Conservation (phyloP, 768 basidiomycete genomes). For the Clitopilus passeckerianus region DNA sequence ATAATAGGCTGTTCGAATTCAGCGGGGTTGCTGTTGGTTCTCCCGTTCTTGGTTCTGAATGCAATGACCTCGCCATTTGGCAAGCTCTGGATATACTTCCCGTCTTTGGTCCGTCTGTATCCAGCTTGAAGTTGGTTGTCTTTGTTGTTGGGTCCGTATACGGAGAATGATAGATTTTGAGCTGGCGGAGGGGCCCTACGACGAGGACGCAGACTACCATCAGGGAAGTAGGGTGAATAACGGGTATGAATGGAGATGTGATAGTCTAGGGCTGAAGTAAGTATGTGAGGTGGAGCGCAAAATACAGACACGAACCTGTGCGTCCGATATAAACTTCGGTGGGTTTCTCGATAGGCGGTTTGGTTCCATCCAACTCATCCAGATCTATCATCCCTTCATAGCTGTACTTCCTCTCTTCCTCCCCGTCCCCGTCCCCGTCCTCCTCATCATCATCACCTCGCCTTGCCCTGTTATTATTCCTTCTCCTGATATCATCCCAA, state of each 20-base stretch:
- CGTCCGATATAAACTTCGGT: slow-evolving; percentile 49
- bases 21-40: slow-evolving; percentile 4
- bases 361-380: slow-evolving; percentile 34
- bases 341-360: slow-evolving; percentile 38
- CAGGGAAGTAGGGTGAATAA: slow-evolving; percentile 14
- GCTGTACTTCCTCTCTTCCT: background rate
- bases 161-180: slow-evolving; percentile 87
- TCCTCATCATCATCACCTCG: background rate
- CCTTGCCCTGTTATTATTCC: background rate
- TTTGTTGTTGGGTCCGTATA: slow-evolving; percentile 90
- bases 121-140: slow-evolving; percentile 67
- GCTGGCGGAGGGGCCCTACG: slow-evolving; percentile 31
- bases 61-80: slow-evolving; percentile 77
- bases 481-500: slow-evolving; percentile 22
- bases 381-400: background rate
- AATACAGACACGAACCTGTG: slow-evolving; percentile 31
- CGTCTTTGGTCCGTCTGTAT: slow-evolving; percentile 76
- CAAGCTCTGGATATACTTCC: slow-evolving; percentile 74
- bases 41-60: slow-evolving; percentile 42
- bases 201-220: slow-evolving; percentile 17
- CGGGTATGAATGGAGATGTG: slow-evolving; percentile 79
- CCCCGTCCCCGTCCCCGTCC: background rate
- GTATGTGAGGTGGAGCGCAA: background rate
- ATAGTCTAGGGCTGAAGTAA: slow-evolving; percentile 55
- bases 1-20: slow-evolving; percentile 26